Evolutionary conservation across 2,329 filamentous ascomycete genomes (phyloP), one percentile per base, ranked within the genome.

Genomic region (Chalara sp.): DNA sequence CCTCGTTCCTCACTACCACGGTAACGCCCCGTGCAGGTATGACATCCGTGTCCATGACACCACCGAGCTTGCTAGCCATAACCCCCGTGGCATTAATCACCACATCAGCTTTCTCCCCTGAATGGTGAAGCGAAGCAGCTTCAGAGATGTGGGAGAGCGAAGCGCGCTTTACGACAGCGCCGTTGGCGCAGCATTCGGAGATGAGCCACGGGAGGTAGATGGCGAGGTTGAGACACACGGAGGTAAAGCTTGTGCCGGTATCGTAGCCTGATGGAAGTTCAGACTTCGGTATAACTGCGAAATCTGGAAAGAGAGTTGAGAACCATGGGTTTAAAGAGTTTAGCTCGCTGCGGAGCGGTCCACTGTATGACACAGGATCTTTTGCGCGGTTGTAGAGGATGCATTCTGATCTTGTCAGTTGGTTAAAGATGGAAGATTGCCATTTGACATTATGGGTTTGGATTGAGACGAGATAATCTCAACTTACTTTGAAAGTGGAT

Each of bases 151-250:
- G 87, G n/a, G 71, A 68, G 44, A 91, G 68, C 1, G 77, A 66
- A 3, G 71, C 80, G 21, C 88, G 79, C 60, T 80, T 78, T 61
- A 92, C 72, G 1, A 81, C 72, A 6, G 87, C 86, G 31, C 89
- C 87, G 51, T 82, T 80, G 59, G 81, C 82, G 31, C 87, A 75
- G 66, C 89, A 95, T 70, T 93, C 84, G 0, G 87, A 86, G 0
- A 87, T 73, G 0, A 97, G 82, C 81, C 87, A 96, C 4, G 88
- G 82, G 2, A 96, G 80, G 69, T 96, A 97, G 52, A 96, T 70
- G 41, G 87, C 81, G 0, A 88, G 88, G 70, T 97, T 96, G 67
- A 96, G 92, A 70, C 91, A 96, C 40, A 96, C 84, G 1, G 87
- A 92, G 6, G 81, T 89, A 67, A 93, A 96, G 50, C 78, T 74